A percentile compares a stretch with the other conserved stretches of the same genome.
These are phyloP conservation scores for Paecilomyces dactylethromorphus DNA, from an alignment of 2,329 filamentous ascomycete species.

Conservation along the genomic window DNA sequence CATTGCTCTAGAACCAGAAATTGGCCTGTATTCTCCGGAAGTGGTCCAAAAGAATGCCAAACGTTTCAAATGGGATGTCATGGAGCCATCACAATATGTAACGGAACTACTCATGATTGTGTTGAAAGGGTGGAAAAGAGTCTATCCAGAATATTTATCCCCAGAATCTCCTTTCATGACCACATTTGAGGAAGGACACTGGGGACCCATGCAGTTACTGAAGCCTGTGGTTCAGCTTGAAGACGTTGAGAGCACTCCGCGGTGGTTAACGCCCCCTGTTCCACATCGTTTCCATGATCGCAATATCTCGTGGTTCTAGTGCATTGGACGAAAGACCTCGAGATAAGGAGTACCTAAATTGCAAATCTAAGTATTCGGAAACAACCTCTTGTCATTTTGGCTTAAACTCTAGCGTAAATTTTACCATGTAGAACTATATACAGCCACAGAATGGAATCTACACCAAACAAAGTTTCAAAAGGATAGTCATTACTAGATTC, in stretches of 20 bases:
- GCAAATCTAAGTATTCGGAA: too few species aligned
- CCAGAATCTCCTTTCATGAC: constrained; percentile 1
- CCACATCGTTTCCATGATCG: constrained; percentile 6
- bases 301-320: not conserved
- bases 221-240: constrained; percentile 12
- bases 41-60: not conserved
- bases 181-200: constrained; percentile 2
- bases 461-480: too few species aligned
- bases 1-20: constrained; percentile 21
- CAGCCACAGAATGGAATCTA: too few species aligned
- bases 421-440: too few species aligned
- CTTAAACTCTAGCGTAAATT: too few species aligned
- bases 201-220: constrained; percentile 7
- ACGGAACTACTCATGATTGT: constrained; percentile 16
- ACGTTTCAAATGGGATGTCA: not conserved
- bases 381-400: too few species aligned
- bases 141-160: constrained; percentile 10
- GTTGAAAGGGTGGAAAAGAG: constrained; percentile 18
- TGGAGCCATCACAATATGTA: constrained; percentile 11
- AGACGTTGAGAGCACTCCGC: constrained; percentile 5
- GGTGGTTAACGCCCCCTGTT: constrained; percentile 10
- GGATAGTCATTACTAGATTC: too few species aligned
- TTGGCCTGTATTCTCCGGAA: constrained; percentile 22
- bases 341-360: too few species aligned
- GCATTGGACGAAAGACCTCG: not conserved